Percentiles rank a stretch among this genome's conserved stretches.
These are phyloP conservation scores for Neonectria magnoliae DNA, from an alignment of 2,329 filamentous ascomycete genomes.

Conservation along the genomic window DNA sequence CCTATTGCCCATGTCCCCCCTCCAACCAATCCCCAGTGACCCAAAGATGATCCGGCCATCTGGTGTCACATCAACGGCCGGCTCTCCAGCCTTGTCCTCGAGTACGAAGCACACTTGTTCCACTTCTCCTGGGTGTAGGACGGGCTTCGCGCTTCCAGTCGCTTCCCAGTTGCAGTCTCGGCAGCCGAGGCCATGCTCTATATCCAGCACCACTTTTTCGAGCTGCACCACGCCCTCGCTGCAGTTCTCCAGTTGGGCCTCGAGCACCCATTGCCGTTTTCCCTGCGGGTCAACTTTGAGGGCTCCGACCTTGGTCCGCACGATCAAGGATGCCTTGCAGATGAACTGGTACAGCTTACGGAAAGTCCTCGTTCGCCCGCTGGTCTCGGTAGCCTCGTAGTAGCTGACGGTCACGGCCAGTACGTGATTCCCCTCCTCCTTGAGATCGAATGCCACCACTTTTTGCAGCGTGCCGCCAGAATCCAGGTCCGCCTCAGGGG, in stretches of 20 bases:
- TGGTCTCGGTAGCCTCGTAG: conserved; percentile 81
- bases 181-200: conserved; percentile 61
- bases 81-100: conserved; percentile 49
- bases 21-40: conserved; percentile 87
- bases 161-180: conserved; percentile 67
- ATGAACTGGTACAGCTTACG: conserved; percentile 97
- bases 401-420: conserved; percentile 94
- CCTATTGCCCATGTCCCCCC: conserved; percentile 87
- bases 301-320: conserved; percentile 86
- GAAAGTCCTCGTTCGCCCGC: conserved; percentile 82
- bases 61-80: conserved; percentile 56
- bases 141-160: conserved; percentile 57
- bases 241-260: conserved; percentile 96
- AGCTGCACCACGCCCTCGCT: conserved; percentile 85
- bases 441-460: conserved; percentile 86
- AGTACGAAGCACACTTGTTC: conserved; percentile 74
- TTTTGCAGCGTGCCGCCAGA: conserved; percentile 78
- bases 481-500: conserved; percentile 58
- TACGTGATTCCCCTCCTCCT: conserved; percentile 94
- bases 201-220: conserved; percentile 69
- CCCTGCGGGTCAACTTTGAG: conserved; percentile 50
- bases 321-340: conserved; percentile 87
- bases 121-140: conserved; percentile 70
- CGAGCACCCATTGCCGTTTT: conserved; percentile 74
- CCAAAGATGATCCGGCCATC: conserved; percentile 77